phyloP scores from a whole-genome alignment of 345 rosid species.

The Populus alba region DNA sequence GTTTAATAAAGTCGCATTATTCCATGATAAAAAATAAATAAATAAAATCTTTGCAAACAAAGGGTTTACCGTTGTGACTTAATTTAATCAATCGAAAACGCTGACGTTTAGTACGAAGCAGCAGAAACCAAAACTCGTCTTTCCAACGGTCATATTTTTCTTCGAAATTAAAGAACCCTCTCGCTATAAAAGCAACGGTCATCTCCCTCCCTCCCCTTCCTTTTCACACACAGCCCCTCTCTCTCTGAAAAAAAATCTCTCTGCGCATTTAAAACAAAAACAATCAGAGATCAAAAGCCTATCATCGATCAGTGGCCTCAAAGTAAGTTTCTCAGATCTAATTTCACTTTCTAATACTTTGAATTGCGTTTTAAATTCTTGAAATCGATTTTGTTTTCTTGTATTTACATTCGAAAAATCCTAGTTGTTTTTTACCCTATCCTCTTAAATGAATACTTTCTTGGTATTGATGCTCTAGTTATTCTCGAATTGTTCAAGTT shows the following conservation, averaged over 20 bases:
- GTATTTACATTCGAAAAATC: neutral
- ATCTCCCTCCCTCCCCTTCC: neutral
- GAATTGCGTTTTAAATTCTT: neutral
- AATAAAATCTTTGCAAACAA: neutral
- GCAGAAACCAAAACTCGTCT: neutral
- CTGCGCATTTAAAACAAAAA: neutral
- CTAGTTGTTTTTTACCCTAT: neutral
- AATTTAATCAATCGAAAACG: neutral
- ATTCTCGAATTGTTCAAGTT: no score
- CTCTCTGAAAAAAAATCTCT: neutral
- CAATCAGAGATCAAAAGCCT: neutral
- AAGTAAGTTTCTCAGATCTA: neutral
- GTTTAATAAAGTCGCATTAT: no score
- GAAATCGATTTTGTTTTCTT: neutral
- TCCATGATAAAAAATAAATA: no score
- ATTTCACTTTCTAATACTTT: neutral
- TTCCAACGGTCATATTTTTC: neutral
- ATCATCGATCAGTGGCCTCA: neutral
- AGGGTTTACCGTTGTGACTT: neutral
- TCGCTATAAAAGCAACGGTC: neutral
- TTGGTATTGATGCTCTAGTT: no score
- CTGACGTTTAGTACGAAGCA: neutral
- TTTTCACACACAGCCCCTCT: no score
- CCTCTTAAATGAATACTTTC: no score
- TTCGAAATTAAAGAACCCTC: neutral